Evolutionary conservation across 352 stramenopile genomes (phyloP), one percentile per base, ranked within the genome.

Genomic region (Hyaloperonospora brassicae): DNA sequence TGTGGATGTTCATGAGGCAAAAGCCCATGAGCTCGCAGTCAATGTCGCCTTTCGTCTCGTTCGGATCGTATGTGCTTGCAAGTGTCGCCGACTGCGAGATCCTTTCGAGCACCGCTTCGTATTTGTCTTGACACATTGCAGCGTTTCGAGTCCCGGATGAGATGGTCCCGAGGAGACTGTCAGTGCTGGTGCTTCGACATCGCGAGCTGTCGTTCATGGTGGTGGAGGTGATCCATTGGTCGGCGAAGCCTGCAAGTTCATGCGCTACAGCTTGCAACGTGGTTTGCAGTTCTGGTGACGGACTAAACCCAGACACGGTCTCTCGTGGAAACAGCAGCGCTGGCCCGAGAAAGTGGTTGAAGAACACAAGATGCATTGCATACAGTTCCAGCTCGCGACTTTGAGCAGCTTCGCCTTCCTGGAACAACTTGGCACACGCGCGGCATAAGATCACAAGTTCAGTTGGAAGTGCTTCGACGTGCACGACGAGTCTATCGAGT

Each of bases 321-420:
- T 71, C 42, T 1, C 11, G 38, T 38, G 61, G 46, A 36, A 76
- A 77, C 14, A 67, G 38, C 30, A 90, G 25, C 10, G 61, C 65
- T 30, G 76, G 73, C 5, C 62, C 73, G 11, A 91, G 43, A 51
- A 86, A 86, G 44, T 91, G 76, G 39, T 82, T 77, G 56, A 87
- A 89, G 21, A 91, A 85, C n/a, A 89, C 64, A 2, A 87, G 51
- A 57, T 89, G 81, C n/a, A 81, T 53, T 0, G 59, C 68, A 35
- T 56, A 31, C 10, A 68, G 31, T 24, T 68, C 53, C 35, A 44
- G 43, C 25, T 49, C 35, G 23, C 1, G 47, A 17, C 9, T 60
- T 49, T 10, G 4, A 23, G 35, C 36, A 35, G 3, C 23, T 9
- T 45, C 21, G 14, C 47, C 9, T 13, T 3, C 42, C 4, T 14